Percentiles rank a stretch among this genome's conserved stretches.
phyloP scores from a whole-genome alignment of 139 green algal species.

The Tetraselmis chui region DNA sequence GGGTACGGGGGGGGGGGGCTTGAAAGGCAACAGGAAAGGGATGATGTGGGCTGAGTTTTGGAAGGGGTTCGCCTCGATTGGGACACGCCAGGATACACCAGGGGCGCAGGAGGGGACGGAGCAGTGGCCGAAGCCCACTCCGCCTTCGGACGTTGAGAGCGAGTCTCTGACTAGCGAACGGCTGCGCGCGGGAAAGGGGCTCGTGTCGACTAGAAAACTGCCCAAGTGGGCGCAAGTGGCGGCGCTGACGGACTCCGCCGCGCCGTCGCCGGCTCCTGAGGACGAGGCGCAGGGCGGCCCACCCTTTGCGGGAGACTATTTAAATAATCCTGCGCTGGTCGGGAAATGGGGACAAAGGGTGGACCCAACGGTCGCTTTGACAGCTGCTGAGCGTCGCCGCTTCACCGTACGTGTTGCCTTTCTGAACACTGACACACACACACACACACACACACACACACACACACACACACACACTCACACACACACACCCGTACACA shows the following conservation, averaged over 20 bases:
- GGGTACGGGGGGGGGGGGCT: too few species aligned
- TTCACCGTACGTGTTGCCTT: too few species aligned
- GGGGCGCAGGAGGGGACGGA: not conserved
- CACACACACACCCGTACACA: too few species aligned
- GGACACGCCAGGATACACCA: not conserved
- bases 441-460: too few species aligned
- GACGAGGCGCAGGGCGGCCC: not conserved
- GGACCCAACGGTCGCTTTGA: not conserved
- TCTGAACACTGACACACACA: too few species aligned
- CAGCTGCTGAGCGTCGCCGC: not conserved
- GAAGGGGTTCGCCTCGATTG: too few species aligned
- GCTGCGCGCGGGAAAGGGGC: constrained; percentile 26
- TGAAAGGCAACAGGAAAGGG: too few species aligned
- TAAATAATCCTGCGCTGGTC: not conserved
- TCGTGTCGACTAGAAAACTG: constrained; percentile 36
- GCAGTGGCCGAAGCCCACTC: not conserved
- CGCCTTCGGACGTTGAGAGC: not conserved
- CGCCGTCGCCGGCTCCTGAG: not conserved
- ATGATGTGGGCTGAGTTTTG: too few species aligned
- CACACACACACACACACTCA: too few species aligned
- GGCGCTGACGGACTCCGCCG: not conserved
- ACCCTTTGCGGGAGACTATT: too few species aligned
- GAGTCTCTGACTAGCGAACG: constrained; percentile 17
- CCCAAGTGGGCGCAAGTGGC: constrained; percentile 27
- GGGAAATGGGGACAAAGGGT: not conserved